Base-by-base conservation (phyloP, 441 rosid species). In the Cnidoscolus chayamansa region DNA sequence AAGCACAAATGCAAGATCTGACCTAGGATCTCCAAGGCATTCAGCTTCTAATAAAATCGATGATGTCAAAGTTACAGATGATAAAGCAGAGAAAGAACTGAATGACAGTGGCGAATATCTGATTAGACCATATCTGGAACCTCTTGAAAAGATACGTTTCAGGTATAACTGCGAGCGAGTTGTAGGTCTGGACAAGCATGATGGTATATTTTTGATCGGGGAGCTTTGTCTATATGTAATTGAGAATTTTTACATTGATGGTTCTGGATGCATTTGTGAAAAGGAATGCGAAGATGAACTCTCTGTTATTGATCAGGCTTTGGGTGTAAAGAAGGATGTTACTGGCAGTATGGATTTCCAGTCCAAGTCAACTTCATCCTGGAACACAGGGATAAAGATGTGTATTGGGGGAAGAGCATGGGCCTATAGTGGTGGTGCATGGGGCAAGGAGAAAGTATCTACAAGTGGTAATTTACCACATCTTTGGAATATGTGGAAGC, bases 401-500 rank as follows among this genome's bases (percentile, higher is more conserved):
- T 87, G 80, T 78, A 81, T 78, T 73, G 99, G 99, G 72, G 99
- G 97, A 70, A 88, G 97, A 82, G 99, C 99, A 53, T 97, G 99
- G 99, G 99, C 99, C 76, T 97, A 91, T 70, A 86, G 84, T 88
- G 99, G 99, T 74, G 99, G 99, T 82, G 99, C 99, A 63, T 97
- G 99, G 99, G 99, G 99, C 72, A 97, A 97, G 87, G 99, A 94
- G 88, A 94, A 86, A 85, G 80, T 91, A 61, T 74, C 88, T 76
- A 83, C 78, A 74, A 86, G 89, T 77, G 93, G 96, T 72, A 97
- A 87, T 82, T 79, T 97, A 71, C 97, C 97, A 58, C 99, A 97
- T 82, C 93, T 87, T 68, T 94, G 99, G 99, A 92, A 78, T 76
- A 94, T 97, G 99, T 97, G 99, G 99, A 94, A 97, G 86, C 94